Conservation (phyloP, 2,329 filamentous ascomycete genomes). For the Tolypocladium nubicola region DNA sequence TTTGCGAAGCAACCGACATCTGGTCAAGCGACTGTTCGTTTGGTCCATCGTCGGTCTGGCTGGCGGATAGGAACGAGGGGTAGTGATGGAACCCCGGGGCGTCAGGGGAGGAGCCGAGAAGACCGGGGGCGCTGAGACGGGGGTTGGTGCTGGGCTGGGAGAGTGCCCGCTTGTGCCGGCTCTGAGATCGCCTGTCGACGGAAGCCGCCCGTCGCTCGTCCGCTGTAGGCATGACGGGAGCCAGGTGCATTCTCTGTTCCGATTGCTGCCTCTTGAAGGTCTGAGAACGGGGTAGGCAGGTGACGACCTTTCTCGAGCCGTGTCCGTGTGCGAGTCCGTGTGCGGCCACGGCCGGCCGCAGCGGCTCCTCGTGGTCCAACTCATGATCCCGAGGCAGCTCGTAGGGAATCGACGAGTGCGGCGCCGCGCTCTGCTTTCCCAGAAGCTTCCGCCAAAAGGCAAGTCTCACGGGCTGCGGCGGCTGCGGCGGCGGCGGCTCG, state of each 20-base stretch:
- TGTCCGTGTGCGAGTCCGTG: background rate
- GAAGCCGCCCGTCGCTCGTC: constrained; percentile 65
- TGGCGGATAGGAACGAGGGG: constrained; percentile 8
- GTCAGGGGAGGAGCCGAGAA: constrained; percentile 19
- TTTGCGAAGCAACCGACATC: background rate
- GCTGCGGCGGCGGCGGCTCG: constrained; percentile 16
- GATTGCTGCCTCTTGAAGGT: constrained; percentile 79
- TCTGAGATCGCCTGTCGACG: constrained; percentile 40
- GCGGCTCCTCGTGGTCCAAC: constrained; percentile 19
- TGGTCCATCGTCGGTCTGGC: constrained; percentile 5
- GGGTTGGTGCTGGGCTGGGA: constrained; percentile 19
- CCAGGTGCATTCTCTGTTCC: constrained; percentile 63
- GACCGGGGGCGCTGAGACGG: constrained; percentile 37
- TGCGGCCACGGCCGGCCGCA: constrained; percentile 7
- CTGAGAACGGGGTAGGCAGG: constrained; percentile 63
- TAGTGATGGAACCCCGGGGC: constrained; percentile 8
- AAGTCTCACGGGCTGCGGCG: constrained; percentile 12
- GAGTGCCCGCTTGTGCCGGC: constrained; percentile 16
- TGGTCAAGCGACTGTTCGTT: background rate
- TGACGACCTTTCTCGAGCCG: constrained; percentile 50
- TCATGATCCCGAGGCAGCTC: constrained; percentile 19
- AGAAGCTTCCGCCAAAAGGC: constrained; percentile 19
- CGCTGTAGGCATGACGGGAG: constrained; percentile 50
- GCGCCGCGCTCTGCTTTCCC: constrained; percentile 9
- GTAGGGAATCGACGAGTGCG: constrained; percentile 3